Percentiles rank a stretch among this genome's conserved stretches.
Conservation (phyloP, 2,329 filamentous ascomycete species). For the Cercospora zeae-maydis region DNA sequence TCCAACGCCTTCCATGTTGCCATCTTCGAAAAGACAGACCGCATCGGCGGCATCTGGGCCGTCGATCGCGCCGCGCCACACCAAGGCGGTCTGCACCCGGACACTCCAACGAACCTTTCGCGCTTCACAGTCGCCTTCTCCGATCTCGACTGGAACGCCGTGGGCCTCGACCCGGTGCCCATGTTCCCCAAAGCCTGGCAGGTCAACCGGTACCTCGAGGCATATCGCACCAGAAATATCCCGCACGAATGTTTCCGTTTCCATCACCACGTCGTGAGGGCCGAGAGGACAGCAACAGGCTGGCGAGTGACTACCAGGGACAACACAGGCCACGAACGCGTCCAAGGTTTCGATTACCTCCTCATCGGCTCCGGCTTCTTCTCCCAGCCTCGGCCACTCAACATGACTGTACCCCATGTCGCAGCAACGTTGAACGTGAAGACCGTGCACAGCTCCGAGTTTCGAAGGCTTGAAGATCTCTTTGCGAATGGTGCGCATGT, state of each 20-base stretch:
- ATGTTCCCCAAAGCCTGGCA: slow-evolving; percentile 74
- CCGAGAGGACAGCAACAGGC: slow-evolving; percentile 8
- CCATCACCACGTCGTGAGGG: slow-evolving; percentile 21
- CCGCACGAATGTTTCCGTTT: slow-evolving; percentile 49
- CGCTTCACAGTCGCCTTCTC: slow-evolving; percentile 63
- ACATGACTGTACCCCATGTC: slow-evolving; percentile 44
- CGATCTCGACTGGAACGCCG: slow-evolving; percentile 66
- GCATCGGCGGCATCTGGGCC: slow-evolving; percentile 78
- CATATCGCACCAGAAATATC: slow-evolving; percentile 60
- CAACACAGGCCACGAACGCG: slow-evolving; percentile 17
- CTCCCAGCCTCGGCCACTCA: slow-evolving; percentile 55
- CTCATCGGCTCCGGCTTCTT: slow-evolving; percentile 76
- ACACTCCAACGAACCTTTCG: slow-evolving; percentile 66
- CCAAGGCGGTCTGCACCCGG: slow-evolving; percentile 60
- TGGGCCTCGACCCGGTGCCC: slow-evolving; percentile 47
- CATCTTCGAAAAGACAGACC: slow-evolving; percentile 63
- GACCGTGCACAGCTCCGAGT: slow-evolving; percentile 65
- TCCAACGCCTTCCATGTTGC: slow-evolving; percentile 62
- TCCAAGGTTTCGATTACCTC: slow-evolving; percentile 62
- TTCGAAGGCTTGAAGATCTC: slow-evolving; percentile 52
- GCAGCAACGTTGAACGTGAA: slow-evolving; percentile 34
- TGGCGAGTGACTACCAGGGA: slow-evolving; percentile 28
- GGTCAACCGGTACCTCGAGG: slow-evolving; percentile 67
- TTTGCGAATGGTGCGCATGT: slow-evolving; percentile 15
- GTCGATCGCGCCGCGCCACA: slow-evolving; percentile 26